Conservation (phyloP, 73 alveolate species). For the Paramecium caudatum region DNA sequence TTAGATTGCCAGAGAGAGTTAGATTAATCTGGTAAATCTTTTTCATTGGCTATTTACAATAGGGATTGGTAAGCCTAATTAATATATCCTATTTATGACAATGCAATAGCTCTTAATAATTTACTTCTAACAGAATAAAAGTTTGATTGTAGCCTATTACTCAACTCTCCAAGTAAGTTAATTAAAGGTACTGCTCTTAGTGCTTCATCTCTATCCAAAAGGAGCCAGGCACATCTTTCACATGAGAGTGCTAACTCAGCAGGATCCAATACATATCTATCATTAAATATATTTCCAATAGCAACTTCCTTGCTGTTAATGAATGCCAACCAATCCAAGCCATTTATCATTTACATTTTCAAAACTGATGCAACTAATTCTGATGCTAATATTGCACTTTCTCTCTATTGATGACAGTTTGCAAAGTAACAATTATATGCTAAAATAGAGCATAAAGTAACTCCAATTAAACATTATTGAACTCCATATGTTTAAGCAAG, state of each 20-base stretch:
- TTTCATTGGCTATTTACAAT: slow-evolving; percentile 23
- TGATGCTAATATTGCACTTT: slow-evolving; percentile 69
- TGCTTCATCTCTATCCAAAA: slow-evolving; percentile 86
- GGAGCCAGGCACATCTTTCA: slow-evolving; percentile 87
- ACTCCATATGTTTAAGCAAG: slow-evolving; percentile 81
- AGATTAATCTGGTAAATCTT: slow-evolving; percentile 39
- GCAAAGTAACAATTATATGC: slow-evolving; percentile 66
- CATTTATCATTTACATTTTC: slow-evolving; percentile 49
- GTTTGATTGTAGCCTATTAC: slow-evolving; percentile 88
- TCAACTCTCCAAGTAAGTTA: slow-evolving; percentile 90
- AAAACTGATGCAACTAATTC: slow-evolving; percentile 64
- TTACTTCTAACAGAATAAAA: slow-evolving; percentile 90
- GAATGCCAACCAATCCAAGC: slow-evolving; percentile 54
- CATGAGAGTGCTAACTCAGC: slow-evolving; percentile 87
- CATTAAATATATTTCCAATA: slow-evolving; percentile 82
- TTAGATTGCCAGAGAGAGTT: slow-evolving; percentile 19
- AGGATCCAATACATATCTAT: slow-evolving; percentile 87
- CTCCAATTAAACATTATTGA: slow-evolving; percentile 76
- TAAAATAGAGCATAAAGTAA: slow-evolving; percentile 38
- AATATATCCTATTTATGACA: slow-evolving; percentile 91
- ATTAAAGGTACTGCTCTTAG: slow-evolving; percentile 94
- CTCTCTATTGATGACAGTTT: slow-evolving; percentile 57
- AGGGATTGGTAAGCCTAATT: slow-evolving; percentile 84
- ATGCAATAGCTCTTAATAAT: slow-evolving; percentile 87
- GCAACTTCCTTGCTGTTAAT: slow-evolving; percentile 18